These are phyloP conservation scores for Paramecium bursaria DNA, from an alignment of 73 alveolate species.

Conservation along the genomic window DNA sequence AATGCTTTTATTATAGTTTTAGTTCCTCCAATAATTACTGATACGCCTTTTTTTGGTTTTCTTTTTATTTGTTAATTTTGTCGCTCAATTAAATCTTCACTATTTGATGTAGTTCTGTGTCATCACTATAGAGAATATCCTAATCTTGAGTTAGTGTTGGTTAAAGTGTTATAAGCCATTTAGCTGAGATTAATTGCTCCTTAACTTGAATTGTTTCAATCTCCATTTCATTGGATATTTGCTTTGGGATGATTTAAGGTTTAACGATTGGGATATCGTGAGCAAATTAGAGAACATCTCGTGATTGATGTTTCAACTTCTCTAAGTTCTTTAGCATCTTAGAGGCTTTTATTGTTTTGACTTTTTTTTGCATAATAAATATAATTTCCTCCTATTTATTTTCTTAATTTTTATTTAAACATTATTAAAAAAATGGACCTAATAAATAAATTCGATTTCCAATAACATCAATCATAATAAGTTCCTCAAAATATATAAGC, in stretches of 20 bases:
- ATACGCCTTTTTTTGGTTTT: constrained; percentile 2
- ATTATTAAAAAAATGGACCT: constrained; percentile 21
- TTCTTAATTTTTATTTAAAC: no score
- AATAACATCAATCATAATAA: constrained; percentile 8
- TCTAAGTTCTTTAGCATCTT: no score
- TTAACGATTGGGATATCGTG: no score
- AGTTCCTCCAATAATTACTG: background rate
- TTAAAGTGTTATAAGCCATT: constrained; percentile 32
- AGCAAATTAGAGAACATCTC: no score
- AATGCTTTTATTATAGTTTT: constrained; percentile 9
- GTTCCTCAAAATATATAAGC: constrained; percentile 49
- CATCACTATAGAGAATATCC: constrained; percentile 7
- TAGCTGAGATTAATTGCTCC: constrained; percentile 5
- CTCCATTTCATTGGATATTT: no score
- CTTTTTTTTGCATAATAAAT: no score
- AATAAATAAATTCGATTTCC: constrained; percentile 32
- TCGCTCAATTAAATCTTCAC: constrained; percentile 24
- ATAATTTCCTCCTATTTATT: no score
- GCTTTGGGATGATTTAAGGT: no score
- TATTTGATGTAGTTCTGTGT: constrained; percentile 22
- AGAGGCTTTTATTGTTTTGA: no score
- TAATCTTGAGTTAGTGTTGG: constrained; percentile 18
- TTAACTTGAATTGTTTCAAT: no score
- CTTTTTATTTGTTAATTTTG: constrained; percentile 16
- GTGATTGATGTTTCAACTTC: no score